Evolutionary conservation across 805 yeast genomes (phyloP).

Genomic region (Metschnikowia corniflorae): DNA sequence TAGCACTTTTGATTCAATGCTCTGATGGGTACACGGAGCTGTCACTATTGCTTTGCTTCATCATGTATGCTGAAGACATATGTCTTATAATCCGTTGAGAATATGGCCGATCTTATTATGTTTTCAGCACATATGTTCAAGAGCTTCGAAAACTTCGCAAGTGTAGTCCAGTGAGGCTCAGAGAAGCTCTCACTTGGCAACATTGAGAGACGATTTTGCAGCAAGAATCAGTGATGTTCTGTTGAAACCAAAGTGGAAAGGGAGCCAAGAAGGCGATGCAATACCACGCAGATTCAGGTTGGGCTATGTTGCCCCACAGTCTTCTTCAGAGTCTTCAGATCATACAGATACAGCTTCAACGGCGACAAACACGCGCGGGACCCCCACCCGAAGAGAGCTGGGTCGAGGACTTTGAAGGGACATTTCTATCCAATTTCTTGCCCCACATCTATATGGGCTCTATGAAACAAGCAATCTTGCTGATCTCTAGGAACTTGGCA

Average conservation of each 20-base stretch:
- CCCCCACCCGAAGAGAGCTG: conserved; percentile 29
- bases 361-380: too few species aligned
- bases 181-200: conserved; percentile 25
- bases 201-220: conserved; percentile 27
- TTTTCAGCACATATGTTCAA: conserved; percentile 72
- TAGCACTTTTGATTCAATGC: too few species aligned
- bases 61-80: conserved; percentile 65
- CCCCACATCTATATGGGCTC: conserved; percentile 87
- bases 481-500: conserved; percentile 60
- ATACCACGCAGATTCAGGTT: conserved; percentile 17
- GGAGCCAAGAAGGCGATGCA: conserved; percentile 1
- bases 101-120: conserved; percentile 76
- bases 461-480: conserved; percentile 74
- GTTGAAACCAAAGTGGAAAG: conserved; percentile 17
- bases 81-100: conserved; percentile 55
- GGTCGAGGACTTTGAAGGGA: conserved; percentile 50
- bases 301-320: conserved; percentile 29
- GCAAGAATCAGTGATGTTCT: conserved; percentile 35
- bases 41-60: conserved; percentile 67
- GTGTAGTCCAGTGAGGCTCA: conserved; percentile 49
- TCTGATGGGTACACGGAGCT: conserved; percentile 93
- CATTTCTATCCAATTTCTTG: conserved; percentile 79
- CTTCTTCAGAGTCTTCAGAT: conserved; percentile 17
- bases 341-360: too few species aligned
- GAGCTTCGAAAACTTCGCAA: conserved; percentile 58